Conservation (phyloP, 2,329 filamentous ascomycete genomes). For the Pseudocercospora pini-densiflorae region DNA sequence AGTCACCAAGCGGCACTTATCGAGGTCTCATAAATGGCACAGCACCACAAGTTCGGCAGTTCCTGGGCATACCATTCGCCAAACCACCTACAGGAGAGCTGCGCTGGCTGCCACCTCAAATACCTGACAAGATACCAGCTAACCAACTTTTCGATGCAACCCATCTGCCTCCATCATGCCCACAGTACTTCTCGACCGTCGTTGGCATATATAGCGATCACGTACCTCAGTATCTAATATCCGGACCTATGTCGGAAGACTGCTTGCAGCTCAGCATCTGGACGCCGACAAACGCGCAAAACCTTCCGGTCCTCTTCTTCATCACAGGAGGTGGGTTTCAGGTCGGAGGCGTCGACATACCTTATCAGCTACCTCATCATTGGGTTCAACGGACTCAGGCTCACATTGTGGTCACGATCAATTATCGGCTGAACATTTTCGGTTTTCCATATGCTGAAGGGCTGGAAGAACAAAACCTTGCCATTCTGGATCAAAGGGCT, state of each 20-base stretch:
- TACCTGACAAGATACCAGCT: not conserved
- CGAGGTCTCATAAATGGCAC: slow-evolving; percentile 8
- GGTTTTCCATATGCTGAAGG: slow-evolving; percentile 64
- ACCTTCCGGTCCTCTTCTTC: slow-evolving; percentile 15
- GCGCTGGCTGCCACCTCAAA: slow-evolving; percentile 2
- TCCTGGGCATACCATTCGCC: slow-evolving; percentile 5
- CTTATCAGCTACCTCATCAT: not conserved
- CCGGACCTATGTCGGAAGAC: slow-evolving; percentile 10
- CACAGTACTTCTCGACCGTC: slow-evolving; percentile 29
- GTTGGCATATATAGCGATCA: not conserved
- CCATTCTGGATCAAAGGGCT: slow-evolving; percentile 58
- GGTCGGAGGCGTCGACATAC: not conserved
- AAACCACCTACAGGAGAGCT: not conserved
- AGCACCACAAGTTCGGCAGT: not conserved
- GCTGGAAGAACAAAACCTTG: slow-evolving; percentile 47
- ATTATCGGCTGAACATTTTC: slow-evolving; percentile 66
- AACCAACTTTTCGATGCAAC: slow-evolving; percentile 21
- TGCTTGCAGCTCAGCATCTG: slow-evolving; percentile 19
- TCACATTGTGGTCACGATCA: slow-evolving; percentile 61
- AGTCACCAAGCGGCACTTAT: not conserved
- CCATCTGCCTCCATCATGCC: slow-evolving; percentile 29
- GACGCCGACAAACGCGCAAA: slow-evolving; percentile 9
- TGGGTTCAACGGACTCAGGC: slow-evolving; percentile 11
- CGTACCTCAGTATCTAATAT: not conserved
- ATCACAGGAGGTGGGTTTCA: slow-evolving; percentile 7